Percentiles rank a stretch among this genome's conserved stretches.
Conservation (phyloP, 2,329 filamentous ascomycete species). For the Salinomyces thailandicus region DNA sequence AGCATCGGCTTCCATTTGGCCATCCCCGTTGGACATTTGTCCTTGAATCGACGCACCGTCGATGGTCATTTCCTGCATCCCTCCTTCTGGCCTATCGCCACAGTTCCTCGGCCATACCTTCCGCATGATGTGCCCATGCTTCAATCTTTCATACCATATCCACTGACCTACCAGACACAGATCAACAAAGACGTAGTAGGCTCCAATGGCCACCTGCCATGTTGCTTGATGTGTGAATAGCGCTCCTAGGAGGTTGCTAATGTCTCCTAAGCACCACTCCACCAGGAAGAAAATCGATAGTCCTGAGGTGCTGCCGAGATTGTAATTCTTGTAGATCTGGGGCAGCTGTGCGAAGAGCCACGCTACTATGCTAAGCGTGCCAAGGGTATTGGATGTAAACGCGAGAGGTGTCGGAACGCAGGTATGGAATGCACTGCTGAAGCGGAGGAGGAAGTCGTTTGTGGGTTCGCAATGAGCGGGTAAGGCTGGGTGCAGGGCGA, state of each 20-base stretch:
- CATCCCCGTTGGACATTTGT: slow-evolving; percentile 5
- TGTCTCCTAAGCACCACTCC: slow-evolving; percentile 56
- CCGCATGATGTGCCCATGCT: slow-evolving; percentile 38
- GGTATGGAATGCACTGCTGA: slow-evolving; percentile 51
- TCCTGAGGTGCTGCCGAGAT: slow-evolving; percentile 52
- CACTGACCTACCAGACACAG: slow-evolving; percentile 52
- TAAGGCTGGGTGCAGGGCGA: slow-evolving; percentile 30
- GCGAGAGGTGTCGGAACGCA: slow-evolving; percentile 56
- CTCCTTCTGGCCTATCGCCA: slow-evolving; percentile 5
- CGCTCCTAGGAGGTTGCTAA: slow-evolving; percentile 53
- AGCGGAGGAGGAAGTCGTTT: slow-evolving; percentile 44
- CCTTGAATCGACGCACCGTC: slow-evolving; percentile 20
- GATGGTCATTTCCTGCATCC: slow-evolving; percentile 22
- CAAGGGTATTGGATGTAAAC: slow-evolving; percentile 50
- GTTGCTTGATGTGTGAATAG: slow-evolving; percentile 53
- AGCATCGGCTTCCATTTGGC: not conserved
- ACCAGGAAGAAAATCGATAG: slow-evolving; percentile 55
- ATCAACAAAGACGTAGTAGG: slow-evolving; percentile 58
- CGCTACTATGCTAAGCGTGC: slow-evolving; percentile 52
- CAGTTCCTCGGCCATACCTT: slow-evolving; percentile 21
- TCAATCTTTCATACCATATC: slow-evolving; percentile 53
- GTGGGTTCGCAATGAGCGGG: slow-evolving; percentile 52
- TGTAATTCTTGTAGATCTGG: slow-evolving; percentile 59
- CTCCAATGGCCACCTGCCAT: slow-evolving; percentile 56
- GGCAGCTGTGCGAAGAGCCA: slow-evolving; percentile 62